Base-by-base conservation (phyloP, 306 rosid genomes). In the Dryas alaskensis region DNA sequence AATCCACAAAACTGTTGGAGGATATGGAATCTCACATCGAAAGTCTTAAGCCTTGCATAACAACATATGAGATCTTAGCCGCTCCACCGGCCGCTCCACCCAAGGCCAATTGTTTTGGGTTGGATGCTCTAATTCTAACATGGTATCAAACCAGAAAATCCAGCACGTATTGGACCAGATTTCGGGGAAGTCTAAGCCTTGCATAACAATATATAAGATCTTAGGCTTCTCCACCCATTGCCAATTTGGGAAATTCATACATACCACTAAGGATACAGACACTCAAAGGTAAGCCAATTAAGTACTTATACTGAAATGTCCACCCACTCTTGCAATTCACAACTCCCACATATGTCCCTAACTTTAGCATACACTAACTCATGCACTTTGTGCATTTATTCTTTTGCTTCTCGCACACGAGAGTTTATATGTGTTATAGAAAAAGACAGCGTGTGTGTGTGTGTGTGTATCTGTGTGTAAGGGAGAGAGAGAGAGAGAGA, bases 311-410 rank as follows among this genome's bases (percentile, higher is more conserved):
- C 7, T 59, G n/a, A 59, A 27, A 59, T 59, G 64, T 37, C 44
- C n/a, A 5, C 65, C 44, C 3, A 4, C 43, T 60, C 42, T 60
- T 37, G n/a, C 65, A 60, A 60, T 43, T 31, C 9, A 60, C 43
- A 5, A 60, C 44, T 31, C n/a, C 44, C n/a, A 27, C 65, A 31
- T 27, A 12, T 27, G 65, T 7, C 8, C 3, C 65, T 60, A 27
- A 60, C 61, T 55, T 55, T 8, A 22, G 61, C 61, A 55, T 55
- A 31, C 61, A 55, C 19, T 55, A 19, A 55, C 61, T 55, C 39
- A 2, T 19, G 13, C 1, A 8, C 11, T 2, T 55, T 60, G 14
- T 60, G 65, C 9, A 60, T n/a, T 19, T 60, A 60, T 11, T 4
- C 12, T 16, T 60, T 60, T 60, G 65, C 65, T 60, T 60, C 9